Conservation (phyloP, 2,329 filamentous ascomycete genomes). For the Fusarium sp. region DNA sequence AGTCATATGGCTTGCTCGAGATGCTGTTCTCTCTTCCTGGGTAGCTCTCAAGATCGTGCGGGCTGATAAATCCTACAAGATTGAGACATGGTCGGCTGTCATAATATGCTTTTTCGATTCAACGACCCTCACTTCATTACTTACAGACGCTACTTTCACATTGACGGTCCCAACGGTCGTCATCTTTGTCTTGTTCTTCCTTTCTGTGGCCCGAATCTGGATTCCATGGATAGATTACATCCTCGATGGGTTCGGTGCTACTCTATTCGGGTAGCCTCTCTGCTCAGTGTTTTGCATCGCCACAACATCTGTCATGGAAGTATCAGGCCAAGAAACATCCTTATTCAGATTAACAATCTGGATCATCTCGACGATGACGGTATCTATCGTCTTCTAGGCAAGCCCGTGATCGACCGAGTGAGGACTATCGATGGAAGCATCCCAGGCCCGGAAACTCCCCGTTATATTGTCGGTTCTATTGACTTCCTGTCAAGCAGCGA, state of each 20-base stretch:
- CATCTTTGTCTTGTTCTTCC: neutral
- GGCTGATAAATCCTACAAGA: fast-evolving
- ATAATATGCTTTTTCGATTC: fast-evolving
- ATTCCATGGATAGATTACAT: neutral
- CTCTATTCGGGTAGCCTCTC: neutral
- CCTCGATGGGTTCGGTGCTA: neutral
- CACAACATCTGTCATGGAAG: neutral
- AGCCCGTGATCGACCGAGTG: neutral
- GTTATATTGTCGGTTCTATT: neutral
- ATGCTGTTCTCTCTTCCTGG: neutral
- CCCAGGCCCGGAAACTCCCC: neutral
- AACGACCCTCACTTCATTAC: neutral
- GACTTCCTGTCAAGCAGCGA: slow-evolving; percentile 1
- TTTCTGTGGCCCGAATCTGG: neutral
- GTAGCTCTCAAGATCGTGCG: neutral
- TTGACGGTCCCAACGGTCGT: neutral
- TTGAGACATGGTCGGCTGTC: neutral
- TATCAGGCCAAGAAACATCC: neutral
- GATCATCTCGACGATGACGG: neutral
- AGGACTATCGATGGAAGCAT: neutral
- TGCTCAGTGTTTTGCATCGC: neutral
- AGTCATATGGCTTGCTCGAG: neutral
- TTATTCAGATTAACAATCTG: neutral
- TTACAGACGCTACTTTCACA: neutral
- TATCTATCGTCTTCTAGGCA: neutral